Base-by-base conservation (phyloP, 805 yeast species). In the Kluyveromyces starmeri region DNA sequence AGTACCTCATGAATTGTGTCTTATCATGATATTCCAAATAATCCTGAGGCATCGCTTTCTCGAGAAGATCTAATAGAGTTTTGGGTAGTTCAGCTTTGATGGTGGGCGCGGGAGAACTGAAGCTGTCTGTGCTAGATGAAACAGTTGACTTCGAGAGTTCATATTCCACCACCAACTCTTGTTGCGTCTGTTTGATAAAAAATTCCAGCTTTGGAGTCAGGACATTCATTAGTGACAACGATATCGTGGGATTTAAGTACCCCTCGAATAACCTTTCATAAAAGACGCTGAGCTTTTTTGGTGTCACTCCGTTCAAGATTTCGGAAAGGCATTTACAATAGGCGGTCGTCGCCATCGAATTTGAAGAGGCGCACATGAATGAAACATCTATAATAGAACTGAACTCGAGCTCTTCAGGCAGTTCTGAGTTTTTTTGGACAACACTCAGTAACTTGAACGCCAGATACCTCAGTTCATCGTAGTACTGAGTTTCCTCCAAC, bases 161-260 rank as follows among this genome's bases (percentile, higher is more conserved):
- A 42, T 65, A 71, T 33, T 80, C 85, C 32, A 81, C 67, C 2
- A 78, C 79, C 21, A 68, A 50, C 14, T 71, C 74, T 45, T 77
- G 77, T 46, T 79, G 88, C 20, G 53, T 57, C 11, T 53, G 53
- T 4, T 64, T 50, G 22, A 79, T 67, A 14, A 70, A 30, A 8
- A 42, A 47, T 15, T 53, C 55, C 31, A 79, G 53, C 11, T 72
- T 43, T 1, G 42, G 37, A 3, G 66, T 59, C 4, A 67, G 58
- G 4, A 71, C 49, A 46, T 78, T 62, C 50, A 71, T 74, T 14
- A 70, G 51, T 15, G 53, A 58, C 15, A 58, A 46, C 23, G 53
- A 54, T 4, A 24, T 28, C 4, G 31, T 17, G 1, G 58, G 44
- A 3, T 43, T 30, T 7, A 61, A 23, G 21, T 67, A 51, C 2